Conservation (phyloP, 2,329 filamentous ascomycete species). For the Stagonosporopsis rhizophila region DNA sequence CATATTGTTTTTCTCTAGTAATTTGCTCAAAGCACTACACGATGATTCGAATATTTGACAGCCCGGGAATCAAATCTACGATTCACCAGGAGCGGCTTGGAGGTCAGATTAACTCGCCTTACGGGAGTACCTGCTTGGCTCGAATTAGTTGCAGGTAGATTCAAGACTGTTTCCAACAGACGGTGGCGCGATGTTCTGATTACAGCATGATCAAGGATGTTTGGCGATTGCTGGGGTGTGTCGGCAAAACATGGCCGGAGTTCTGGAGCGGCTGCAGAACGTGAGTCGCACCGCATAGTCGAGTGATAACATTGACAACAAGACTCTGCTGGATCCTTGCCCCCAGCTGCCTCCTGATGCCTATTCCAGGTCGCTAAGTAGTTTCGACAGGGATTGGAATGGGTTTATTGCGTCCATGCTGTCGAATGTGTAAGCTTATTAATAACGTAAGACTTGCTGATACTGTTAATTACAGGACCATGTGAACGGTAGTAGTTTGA, state of each 20-base stretch:
- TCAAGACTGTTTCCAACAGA: background rate
- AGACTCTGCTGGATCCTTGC: slow-evolving; percentile 6
- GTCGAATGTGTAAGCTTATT: slow-evolving; percentile 4
- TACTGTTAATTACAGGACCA: slow-evolving; percentile 4
- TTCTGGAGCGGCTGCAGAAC: slow-evolving; percentile 8
- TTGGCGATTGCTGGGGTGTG: background rate
- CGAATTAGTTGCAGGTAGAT: background rate
- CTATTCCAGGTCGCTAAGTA: slow-evolving; percentile 10
- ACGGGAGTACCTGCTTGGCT: slow-evolving; percentile 15
- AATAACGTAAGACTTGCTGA: background rate
- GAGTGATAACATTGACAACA: slow-evolving; percentile 6
- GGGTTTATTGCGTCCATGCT: background rate
- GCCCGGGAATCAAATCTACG: background rate
- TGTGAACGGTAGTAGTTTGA: background rate
- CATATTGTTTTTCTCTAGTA: background rate
- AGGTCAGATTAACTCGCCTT: background rate
- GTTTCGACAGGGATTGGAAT: background rate
- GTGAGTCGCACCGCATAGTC: slow-evolving; percentile 14
- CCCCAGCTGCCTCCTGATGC: background rate
- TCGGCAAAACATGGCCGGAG: slow-evolving; percentile 1
- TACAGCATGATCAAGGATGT: slow-evolving; percentile 12
- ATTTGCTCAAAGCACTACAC: background rate
- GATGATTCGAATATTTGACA: background rate
- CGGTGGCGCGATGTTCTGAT: slow-evolving; percentile 7
- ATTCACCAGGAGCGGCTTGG: background rate